Base-by-base conservation (phyloP, 768 basidiomycete genomes). In the Psilocybe azurescens region DNA sequence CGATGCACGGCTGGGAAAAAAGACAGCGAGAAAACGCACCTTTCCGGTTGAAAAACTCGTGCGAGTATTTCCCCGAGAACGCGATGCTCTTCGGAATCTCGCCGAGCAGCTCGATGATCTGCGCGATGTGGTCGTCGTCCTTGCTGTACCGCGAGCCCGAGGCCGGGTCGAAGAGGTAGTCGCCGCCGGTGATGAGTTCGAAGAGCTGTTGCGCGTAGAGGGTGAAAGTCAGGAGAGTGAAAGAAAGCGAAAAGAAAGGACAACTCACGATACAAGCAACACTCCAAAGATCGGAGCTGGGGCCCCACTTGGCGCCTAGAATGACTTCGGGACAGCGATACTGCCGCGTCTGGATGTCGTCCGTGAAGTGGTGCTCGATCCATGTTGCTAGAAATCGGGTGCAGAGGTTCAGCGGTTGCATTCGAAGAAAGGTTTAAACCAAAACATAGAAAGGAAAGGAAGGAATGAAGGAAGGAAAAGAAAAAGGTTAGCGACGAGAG, bases 131-230 rank as follows among this genome's bases (percentile, higher is more conserved):
- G 71, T 95, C 93, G 73, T 96, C 95, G 75, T 97, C 94, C 75
- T 99, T 99, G 79, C 90, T 93, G 72, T 97, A 98, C 46, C 95
- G 88, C 52, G 93, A 89, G 2, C 97, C 97, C 1, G 93, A 92
- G 20, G 95, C 95, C 0, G 97, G 97, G 72, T 99, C 97, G 72
- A 99, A 99, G 39, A 99, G 86, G 76, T 99, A 99, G 74, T 99
- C 97, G 20, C 97, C 97, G 18, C 97, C 97, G 0, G 93, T 94
- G 65, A 99, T 87, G 46, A 99, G 86, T 73, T 99, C 97, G 73
- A 99, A 99, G 44, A 95, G 84, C 94, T 95, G 53, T 5, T 16
- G 41, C 6, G 1, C 38, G 7, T 1, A 11, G 3, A 1, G 41
- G 14, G 14, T 44, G 41, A 16, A 9, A 44, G 41, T 44, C 11